Evolutionary conservation across 805 yeast genomes (phyloP), one percentile per base, ranked within the genome.

Genomic region (Ogataea sp.): DNA sequence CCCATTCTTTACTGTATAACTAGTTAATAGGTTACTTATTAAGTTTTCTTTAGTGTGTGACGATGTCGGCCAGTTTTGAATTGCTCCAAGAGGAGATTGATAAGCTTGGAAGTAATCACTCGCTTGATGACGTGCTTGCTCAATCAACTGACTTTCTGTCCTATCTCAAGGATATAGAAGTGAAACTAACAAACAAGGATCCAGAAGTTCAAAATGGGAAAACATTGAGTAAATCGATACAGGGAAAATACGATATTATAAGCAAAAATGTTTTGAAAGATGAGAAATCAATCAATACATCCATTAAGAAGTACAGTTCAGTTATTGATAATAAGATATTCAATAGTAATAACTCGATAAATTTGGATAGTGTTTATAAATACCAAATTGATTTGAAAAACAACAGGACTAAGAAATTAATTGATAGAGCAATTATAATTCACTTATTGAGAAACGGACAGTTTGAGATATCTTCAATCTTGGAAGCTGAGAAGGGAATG

Each of bases 401-500:
- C 13, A 32, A 31, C 2, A 35, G 43, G 20, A 28, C 37, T 17
- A 41, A 34, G 28, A 45, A 44, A 34, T 40, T 51, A 5, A 37
- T 56, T 36, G 55, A 52, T 21, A 43, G 60, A 20, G 51, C 64
- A 3, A 49, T 61, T 11, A 46, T 54, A 6, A 50, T 58, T 53
- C 63, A 61, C 43, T 41, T 61, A 17, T 33, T 61, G 21, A 40
- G 63, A 32, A 51, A 51, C 15, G 64, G 64, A 1, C 47, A 55
- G 15, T 56, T 60, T 40, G 56, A 49, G 2, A 45, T 50, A 15
- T 26, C 44, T 1, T 36, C 25, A 3, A 17, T 20, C 1, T 51
- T 59, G 38, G 54, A 53, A 37, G 54, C 44, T 36, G 67, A 53
- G 37, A 53, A 53, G 36, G 57, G 36, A 37, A 58, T 46, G 48